Evolutionary conservation across 108 stramenopile genomes (phyloP).

Genomic region (Fragilaria crotonensis): DNA sequence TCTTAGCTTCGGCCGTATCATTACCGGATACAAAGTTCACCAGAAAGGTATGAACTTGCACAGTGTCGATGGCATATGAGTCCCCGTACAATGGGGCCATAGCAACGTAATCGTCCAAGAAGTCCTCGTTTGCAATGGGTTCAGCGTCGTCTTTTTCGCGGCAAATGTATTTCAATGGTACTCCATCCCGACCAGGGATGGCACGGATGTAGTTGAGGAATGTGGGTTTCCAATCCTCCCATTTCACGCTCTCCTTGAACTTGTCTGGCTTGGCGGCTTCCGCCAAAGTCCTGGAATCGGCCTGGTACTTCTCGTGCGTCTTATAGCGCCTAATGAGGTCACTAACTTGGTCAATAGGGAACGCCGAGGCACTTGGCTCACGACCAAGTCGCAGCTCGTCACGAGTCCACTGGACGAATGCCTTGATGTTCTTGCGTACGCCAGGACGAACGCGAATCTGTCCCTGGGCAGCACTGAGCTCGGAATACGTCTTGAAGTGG

Average conservation of each 20-base stretch:
- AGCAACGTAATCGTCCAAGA: no score
- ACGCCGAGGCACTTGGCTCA: neutral
- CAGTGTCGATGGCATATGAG: no score
- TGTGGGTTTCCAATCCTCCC: constrained; percentile 2
- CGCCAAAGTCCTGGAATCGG: neutral
- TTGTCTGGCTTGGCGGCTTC: no score
- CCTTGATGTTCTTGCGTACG: no score
- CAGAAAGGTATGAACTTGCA: no score
- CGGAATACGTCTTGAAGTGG: constrained; percentile 1
- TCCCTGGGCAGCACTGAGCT: constrained; percentile 2
- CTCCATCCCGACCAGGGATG: constrained; percentile 6
- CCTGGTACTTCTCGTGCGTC: neutral
- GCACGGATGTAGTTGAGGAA: constrained; percentile 2
- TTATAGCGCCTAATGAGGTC: constrained; percentile 1
- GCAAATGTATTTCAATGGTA: neutral
- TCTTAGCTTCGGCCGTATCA: no score
- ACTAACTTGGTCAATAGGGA: neutral
- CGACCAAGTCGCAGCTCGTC: neutral
- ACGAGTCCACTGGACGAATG: no score
- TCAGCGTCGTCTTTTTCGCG: constrained; percentile 1
- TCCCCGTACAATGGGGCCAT: no score
- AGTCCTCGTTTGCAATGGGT: neutral
- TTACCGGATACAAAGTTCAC: no score
- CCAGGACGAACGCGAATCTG: constrained; percentile 5
- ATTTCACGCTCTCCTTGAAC: constrained; percentile 1